These are phyloP conservation scores for Phyllostachys edulis DNA, from an alignment of 176 grass and related monocot genomes.

Conservation along the genomic window DNA sequence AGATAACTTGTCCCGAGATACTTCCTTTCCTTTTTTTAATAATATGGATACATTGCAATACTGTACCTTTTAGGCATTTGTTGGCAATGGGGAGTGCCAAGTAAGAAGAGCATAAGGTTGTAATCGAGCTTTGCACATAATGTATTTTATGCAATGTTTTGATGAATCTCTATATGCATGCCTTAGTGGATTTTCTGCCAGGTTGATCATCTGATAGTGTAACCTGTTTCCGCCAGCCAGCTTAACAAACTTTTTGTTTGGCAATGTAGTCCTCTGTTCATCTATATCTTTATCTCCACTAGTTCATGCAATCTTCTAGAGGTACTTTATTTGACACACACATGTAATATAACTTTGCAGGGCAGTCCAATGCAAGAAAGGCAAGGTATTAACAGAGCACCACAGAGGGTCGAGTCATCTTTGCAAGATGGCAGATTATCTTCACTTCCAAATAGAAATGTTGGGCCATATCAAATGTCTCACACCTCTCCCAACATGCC, in stretches of 20 bases:
- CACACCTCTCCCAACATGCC: constrained; percentile 53
- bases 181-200: constrained; percentile 20
- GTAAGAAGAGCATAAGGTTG: constrained; percentile 2
- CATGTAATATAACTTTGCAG: constrained; percentile 42
- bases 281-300: constrained; percentile 24
- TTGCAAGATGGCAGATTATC: constrained; percentile 50
- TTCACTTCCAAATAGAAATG: constrained; percentile 46
- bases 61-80: constrained; percentile 5
- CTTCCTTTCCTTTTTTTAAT: neutral
- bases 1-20: neutral
- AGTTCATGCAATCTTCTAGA: constrained; percentile 3
- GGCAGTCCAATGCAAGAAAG: constrained; percentile 76
- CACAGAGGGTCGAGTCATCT: constrained; percentile 48
- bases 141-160: neutral
- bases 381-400: constrained; percentile 46
- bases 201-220: constrained; percentile 26
- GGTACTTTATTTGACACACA: constrained; percentile 32
- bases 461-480: constrained; percentile 48
- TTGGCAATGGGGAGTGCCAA: neutral
- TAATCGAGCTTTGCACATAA: neutral
- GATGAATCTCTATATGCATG: neutral
- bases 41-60: neutral
- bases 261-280: constrained; percentile 19
- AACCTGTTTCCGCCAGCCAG: neutral
- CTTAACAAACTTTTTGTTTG: constrained; percentile 35